Base-by-base conservation (phyloP, 306 rosid genomes). In the Fragaria iinumae region DNA sequence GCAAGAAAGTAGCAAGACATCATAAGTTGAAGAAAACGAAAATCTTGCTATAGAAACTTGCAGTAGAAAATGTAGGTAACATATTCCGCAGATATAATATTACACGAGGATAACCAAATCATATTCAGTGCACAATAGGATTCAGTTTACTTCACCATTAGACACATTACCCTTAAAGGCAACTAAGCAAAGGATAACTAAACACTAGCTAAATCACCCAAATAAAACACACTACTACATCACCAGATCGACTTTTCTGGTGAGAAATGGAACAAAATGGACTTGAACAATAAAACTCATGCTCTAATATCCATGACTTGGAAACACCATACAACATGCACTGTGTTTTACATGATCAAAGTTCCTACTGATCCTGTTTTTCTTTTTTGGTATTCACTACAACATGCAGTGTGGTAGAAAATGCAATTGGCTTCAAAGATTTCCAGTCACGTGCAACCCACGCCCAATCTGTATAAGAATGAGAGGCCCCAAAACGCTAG, bases 401-500 rank as follows among this genome's bases (percentile, higher is more conserved):
- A 32, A 32, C 36, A 32, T 32, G 36, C 36, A 32, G 4, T 38
- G 44, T 41, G 12, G 47, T 43, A 8, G 11, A 43, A 43, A 43
- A 43, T 43, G 47, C 47, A 43, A 0, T 8, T 43, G 47, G 11
- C 12, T 43, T 43, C 47, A 43, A 43, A 10, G 47, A 43, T 43
- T 8, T 8, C 2, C 11, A 43, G 47, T 43, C 47, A 43, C 47
- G 47, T 41, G 44, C 44, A 41, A 43, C 47, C 47, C 47, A 43
- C 47, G 47, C 47, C 12, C 12, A 43, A 43, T 43, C 47, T 43
- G 47, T 43, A 43, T 43, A 43, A 43, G 47, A 43, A 87, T 73
- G 91, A 87, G 93, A 87, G 97, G 98, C 92, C 86, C 76, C 29
- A 87, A 93, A 88, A 90, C 72, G 83, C 81, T 73, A 77, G 69